A percentile compares a stretch with the other conserved stretches of the same genome.
Conservation (phyloP, 73 alveolate genomes). For the Tetrahymena elliotti region DNA sequence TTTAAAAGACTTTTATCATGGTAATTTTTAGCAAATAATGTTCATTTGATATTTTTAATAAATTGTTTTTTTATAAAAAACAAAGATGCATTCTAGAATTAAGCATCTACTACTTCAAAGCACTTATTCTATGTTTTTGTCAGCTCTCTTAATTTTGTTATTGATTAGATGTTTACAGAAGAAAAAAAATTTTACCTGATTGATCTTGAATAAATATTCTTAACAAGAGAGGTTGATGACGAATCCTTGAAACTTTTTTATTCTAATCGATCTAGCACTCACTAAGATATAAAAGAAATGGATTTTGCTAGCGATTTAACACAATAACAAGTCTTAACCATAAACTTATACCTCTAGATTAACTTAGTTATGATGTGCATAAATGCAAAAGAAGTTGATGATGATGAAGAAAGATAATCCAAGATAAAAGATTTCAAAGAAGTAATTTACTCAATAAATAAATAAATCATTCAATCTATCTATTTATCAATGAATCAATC, state of each 20-base stretch:
- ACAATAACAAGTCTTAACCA: background rate
- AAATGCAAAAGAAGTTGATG: background rate
- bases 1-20: background rate
- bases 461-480: too few species aligned
- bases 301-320: background rate
- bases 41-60: background rate
- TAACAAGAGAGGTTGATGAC: background rate
- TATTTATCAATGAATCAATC: too few species aligned
- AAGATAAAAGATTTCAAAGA: background rate
- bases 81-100: background rate
- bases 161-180: background rate
- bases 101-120: background rate
- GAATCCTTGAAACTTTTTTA: background rate
- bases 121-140: background rate
- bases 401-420: background rate
- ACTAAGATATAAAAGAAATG: background rate
- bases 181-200: background rate
- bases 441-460: background rate
- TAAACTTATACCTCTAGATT: background rate
- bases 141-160: background rate
- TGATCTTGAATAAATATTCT: background rate
- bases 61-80: background rate
- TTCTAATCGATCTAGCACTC: background rate
- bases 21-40: background rate
- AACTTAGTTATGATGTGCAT: background rate